Base-by-base conservation (phyloP, 2,329 filamentous ascomycete species). In the Ophiostoma quercus region DNA sequence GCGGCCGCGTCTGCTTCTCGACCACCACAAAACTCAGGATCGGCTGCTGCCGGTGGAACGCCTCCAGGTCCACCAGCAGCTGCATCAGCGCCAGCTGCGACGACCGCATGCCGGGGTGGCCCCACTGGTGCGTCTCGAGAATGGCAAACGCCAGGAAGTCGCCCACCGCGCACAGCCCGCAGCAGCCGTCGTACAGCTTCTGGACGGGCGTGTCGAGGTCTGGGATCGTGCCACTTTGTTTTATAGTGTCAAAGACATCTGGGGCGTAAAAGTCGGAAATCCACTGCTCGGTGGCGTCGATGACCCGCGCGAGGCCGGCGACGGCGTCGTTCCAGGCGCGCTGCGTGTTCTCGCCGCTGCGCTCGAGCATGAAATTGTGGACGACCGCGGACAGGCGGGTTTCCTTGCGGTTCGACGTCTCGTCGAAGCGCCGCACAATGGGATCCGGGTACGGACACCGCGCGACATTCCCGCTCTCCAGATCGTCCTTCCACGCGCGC, bases 61-160 rank as follows among this genome's bases (percentile, higher is more conserved):
- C 77, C 68, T 79, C 77, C 69, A 75, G 69, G 65, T 79, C 78
- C 69, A 77, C 76, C 66, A 78, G 71, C 39, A 78, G 72, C 69
- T 77, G 75, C 73, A 74, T 73, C 22, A 78, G 67, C 7, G 74
- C 73, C 11, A 71, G 51, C 25, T 73, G 70, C 1, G 71, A 63
- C 4, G 70, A 47, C 1, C 37, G 67, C 70, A 72, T 71, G 57
- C 75, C 74, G 5, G 71, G 70, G 25, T 73, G 69, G 29, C 70
- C 71, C 63, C 76, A 77, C 65, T 74, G 72, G 51, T 74, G 75
- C 3, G 71, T 72, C 47, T 74, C 69, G 57, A 66, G 62, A n/a
- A 72, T 71, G n/a, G 69, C 43, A 68, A 69, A 74, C 2, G 73
- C 70, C 19, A 74, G 34, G 9, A 73, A 73, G 41, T 73, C 69